Conservation (phyloP, 176 grass and related monocot species). For the Triticum dicoccoides region DNA sequence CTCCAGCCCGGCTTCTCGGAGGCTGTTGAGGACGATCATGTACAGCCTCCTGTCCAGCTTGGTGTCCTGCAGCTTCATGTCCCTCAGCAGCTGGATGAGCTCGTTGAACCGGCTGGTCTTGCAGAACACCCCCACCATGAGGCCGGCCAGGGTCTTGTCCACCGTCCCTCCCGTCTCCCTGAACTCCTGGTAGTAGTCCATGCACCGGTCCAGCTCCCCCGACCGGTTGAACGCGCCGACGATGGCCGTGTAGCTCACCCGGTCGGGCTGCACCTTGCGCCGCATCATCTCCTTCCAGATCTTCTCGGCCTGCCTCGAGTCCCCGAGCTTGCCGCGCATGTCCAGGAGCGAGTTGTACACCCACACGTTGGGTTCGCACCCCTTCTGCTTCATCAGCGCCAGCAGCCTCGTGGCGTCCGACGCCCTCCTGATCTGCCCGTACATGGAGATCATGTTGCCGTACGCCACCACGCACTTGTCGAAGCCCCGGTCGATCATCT, state of each 20-base stretch:
- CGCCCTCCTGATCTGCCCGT: slow-evolving; percentile 64
- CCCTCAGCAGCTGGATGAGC: slow-evolving; percentile 66
- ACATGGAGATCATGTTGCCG: slow-evolving; percentile 92
- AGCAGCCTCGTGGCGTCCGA: slow-evolving; percentile 74
- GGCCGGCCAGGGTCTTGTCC: slow-evolving; percentile 63
- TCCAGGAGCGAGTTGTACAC: slow-evolving; percentile 97
- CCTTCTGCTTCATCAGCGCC: slow-evolving; percentile 85
- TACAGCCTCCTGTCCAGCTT: slow-evolving; percentile 67
- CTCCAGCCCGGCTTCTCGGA: slow-evolving; percentile 69
- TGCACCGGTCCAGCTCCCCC: slow-evolving; percentile 58
- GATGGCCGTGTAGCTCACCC: slow-evolving; percentile 71
- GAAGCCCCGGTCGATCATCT: slow-evolving; percentile 79
- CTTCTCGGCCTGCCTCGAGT: slow-evolving; percentile 81
- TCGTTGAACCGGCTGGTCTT: slow-evolving; percentile 67
- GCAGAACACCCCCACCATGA: slow-evolving; percentile 78
- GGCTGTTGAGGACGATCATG: slow-evolving; percentile 55
- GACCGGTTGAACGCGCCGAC: slow-evolving; percentile 74
- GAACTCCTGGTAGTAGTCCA: slow-evolving; percentile 66
- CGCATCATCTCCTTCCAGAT: slow-evolving; percentile 86
- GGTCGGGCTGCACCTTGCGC: slow-evolving; percentile 58
- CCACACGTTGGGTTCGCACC: slow-evolving; percentile 71
- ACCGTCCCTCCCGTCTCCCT: slow-evolving; percentile 57
- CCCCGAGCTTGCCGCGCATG: slow-evolving; percentile 61
- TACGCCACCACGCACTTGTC: slow-evolving; percentile 86
- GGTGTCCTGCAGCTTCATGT: slow-evolving; percentile 43